Conservation (phyloP, 345 rosid species). For the Lenwebbia sp. region DNA sequence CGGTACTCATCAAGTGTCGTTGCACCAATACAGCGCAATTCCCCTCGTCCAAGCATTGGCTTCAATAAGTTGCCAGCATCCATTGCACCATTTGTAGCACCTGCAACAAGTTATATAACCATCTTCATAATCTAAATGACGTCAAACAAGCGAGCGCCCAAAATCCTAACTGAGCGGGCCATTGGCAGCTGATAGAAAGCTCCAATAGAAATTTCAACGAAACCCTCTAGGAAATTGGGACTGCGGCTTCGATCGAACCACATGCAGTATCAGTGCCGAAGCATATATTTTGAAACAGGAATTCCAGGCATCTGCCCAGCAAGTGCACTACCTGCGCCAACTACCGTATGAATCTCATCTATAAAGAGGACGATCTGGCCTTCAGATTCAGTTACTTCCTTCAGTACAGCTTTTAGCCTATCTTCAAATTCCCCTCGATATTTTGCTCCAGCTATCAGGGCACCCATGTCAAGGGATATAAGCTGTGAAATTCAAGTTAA, state of each 20-base stretch:
- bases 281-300: neutral
- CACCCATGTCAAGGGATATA: conserved; percentile 98
- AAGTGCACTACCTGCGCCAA: conserved; percentile 76
- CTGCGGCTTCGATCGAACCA: neutral
- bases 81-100: conserved; percentile 99
- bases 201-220: neutral
- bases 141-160: neutral
- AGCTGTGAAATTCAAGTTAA: conserved; percentile 29
- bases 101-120: conserved; percentile 27
- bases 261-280: neutral
- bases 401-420: conserved; percentile 93
- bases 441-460: conserved; percentile 98
- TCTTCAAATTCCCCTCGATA: conserved; percentile 98
- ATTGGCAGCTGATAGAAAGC: neutral
- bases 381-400: conserved; percentile 92
- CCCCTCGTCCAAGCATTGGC: conserved; percentile 99
- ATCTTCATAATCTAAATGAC: neutral
- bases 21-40: conserved; percentile 93
- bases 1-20: conserved; percentile 95
- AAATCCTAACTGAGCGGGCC: neutral
- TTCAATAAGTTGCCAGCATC: conserved; percentile 98
- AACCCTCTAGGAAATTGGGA: neutral
- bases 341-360: conserved; percentile 98
- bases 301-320: neutral
- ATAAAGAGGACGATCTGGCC: conserved; percentile 89